Conservation (phyloP, 257 asterid species). For the Przewalskia tangutica region DNA sequence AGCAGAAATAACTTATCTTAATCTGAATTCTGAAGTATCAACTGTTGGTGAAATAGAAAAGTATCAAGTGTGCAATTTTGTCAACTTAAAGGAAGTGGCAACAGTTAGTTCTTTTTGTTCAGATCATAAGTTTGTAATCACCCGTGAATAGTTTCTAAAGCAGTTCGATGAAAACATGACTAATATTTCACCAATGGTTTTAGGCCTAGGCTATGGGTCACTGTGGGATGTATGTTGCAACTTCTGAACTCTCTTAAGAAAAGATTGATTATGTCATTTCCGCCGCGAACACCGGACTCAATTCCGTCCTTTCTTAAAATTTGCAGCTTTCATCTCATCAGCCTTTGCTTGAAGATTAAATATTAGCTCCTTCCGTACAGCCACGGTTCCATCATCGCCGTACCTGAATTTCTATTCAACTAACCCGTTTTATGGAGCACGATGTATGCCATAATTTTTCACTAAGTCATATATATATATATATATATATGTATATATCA, state of each 20-base stretch:
- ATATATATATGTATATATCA: background rate
- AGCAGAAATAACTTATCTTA: slow-evolving; percentile 19
- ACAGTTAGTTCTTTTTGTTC: background rate
- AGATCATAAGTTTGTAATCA: background rate
- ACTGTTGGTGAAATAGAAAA: background rate
- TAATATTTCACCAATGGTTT: background rate
- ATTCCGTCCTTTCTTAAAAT: too few relatives aligned
- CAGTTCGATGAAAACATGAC: background rate
- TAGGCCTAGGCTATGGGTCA: background rate
- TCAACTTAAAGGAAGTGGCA: background rate
- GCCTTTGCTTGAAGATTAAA: too few relatives aligned
- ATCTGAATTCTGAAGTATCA: background rate
- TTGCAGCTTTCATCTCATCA: too few relatives aligned
- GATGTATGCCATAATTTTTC: background rate
- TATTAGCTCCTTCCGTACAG: background rate
- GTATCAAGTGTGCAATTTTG: background rate
- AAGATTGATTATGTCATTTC: background rate
- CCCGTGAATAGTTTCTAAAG: background rate
- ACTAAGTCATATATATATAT: background rate
- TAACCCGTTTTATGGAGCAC: background rate
- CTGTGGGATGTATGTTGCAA: background rate
- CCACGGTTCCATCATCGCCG: background rate
- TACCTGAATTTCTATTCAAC: background rate
- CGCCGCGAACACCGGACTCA: too few relatives aligned
- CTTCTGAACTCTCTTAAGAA: background rate